phyloP scores from a whole-genome alignment of 208 protist genomes.

The Leishmania major region DNA sequence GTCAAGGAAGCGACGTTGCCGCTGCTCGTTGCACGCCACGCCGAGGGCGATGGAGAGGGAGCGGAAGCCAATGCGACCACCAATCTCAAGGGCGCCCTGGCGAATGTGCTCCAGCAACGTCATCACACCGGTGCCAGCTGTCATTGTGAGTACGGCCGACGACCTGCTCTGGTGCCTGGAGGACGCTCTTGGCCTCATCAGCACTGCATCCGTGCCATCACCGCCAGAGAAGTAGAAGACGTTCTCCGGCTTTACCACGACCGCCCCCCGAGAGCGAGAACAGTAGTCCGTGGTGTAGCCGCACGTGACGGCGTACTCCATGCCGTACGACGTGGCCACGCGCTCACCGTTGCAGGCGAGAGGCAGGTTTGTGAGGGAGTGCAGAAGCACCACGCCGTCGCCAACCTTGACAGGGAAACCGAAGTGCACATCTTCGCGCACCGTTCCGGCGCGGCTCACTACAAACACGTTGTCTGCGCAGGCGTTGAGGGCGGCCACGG shows the following conservation, averaged over 20 bases:
- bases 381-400: constrained; percentile 74
- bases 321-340: constrained; percentile 58
- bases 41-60: constrained; percentile 68
- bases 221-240: constrained; percentile 52
- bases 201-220: constrained; percentile 1
- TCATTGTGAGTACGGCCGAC: constrained; percentile 41
- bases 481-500: constrained; percentile 49
- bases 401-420: constrained; percentile 65
- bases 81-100: constrained; percentile 58
- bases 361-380: constrained; percentile 73
- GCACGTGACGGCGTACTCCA: constrained; percentile 67
- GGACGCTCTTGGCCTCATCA: constrained; percentile 9
- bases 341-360: constrained; percentile 43
- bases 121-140: constrained; percentile 40
- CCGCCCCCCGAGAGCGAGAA: constrained; percentile 44
- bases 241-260: constrained; percentile 65
- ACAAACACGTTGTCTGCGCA: constrained; percentile 76
- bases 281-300: constrained; percentile 42
- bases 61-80: constrained; percentile 79
- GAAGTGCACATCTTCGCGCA: constrained; percentile 56
- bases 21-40: constrained; percentile 73
- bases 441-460: constrained; percentile 45
- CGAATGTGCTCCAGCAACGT: constrained; percentile 64
- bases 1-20: constrained; percentile 43
- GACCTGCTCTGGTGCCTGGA: constrained; percentile 3